Conservation (phyloP, 78 protist species). For the Bigelowiella natans region DNA sequence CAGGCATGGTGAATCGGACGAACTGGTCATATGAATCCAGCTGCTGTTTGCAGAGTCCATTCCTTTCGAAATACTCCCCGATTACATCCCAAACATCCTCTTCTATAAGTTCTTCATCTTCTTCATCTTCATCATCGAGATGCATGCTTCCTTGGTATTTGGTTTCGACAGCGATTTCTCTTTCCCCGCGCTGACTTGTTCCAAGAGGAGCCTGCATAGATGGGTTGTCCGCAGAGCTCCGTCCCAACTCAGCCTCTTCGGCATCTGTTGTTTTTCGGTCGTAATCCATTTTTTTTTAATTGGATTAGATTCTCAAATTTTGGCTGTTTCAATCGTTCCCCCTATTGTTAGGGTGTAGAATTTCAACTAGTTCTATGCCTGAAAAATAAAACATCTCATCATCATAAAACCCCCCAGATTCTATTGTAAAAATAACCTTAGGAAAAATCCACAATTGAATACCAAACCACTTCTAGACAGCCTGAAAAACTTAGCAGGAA, state of each 20-base stretch:
- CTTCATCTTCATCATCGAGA: not conserved
- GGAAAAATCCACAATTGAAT: too few relatives aligned
- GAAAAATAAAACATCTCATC: too few relatives aligned
- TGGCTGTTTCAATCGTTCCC: not conserved
- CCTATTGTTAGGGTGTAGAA: too few relatives aligned
- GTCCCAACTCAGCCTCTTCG: not conserved
- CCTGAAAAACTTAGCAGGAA: too few relatives aligned
- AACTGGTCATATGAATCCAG: constrained; percentile 93
- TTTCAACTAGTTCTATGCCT: too few relatives aligned
- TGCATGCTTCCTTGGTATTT: not conserved
- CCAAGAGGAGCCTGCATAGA: not conserved
- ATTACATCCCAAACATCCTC: not conserved
- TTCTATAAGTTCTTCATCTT: not conserved
- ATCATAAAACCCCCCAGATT: too few relatives aligned
- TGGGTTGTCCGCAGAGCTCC: not conserved
- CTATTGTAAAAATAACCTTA: too few relatives aligned
- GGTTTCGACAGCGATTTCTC: not conserved
- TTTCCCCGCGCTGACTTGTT: not conserved
- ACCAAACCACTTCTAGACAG: too few relatives aligned
- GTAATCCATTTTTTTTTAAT: not conserved
- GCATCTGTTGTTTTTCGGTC: not conserved
- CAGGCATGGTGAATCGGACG: constrained; percentile 67
- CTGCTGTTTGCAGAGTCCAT: constrained; percentile 45
- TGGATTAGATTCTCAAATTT: not conserved
- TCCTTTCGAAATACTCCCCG: not conserved